Evolutionary conservation across 1,284 basidiomycete genomes (phyloP), one percentile per base, ranked within the genome.

Genomic region (Tausonia pullulans): DNA sequence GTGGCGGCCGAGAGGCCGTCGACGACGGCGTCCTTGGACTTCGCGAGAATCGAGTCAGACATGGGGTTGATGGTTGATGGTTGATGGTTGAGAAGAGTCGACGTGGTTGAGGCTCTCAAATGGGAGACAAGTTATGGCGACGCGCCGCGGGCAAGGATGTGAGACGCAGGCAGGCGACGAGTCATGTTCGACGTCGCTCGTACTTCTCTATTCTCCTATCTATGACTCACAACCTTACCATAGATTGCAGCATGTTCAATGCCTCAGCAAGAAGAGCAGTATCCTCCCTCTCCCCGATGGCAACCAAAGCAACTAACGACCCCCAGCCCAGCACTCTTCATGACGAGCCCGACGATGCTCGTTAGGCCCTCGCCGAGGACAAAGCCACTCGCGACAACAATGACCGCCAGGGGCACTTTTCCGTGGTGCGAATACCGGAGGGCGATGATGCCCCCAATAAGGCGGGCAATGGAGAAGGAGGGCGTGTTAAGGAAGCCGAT

Each of bases 341-440:
- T 75, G 8, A 87, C 73, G 60, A 98, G 79, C 7, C 87, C 84
- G 44, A 93, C 76, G 55, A 98, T 83, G 72, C 90, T 93, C 40
- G 90, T 81, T 51, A 96, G 86, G 2, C 94, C 80, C 69, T 98
- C 94, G 43, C 94, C 94, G 16, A 98, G 80, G 43, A 98, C 95
- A 72, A 98, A 96, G 1, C 94, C 94, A 71, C 88, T 91, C 4
- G 94, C 95, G 45, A 96, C 80, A 48, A 98, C 85, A 70, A 98
- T 88, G 60, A 94, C 72, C 44, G 79, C 58, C 11, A 55, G 67
- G 54, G 52, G 61, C 41, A 44, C 65, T 46, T 79, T 43, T 78
- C 77, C 62, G 50, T 69, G 79, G 75, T 48, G 79, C 78, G 41
- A 78, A 81, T 72, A 83, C 84, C 65, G 74, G 74, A 87, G 83